A percentile compares a stretch with the other conserved stretches of the same genome.
These are phyloP conservation scores for Plantago coronopus DNA, from an alignment of 305 asterid species.

Conservation along the genomic window DNA sequence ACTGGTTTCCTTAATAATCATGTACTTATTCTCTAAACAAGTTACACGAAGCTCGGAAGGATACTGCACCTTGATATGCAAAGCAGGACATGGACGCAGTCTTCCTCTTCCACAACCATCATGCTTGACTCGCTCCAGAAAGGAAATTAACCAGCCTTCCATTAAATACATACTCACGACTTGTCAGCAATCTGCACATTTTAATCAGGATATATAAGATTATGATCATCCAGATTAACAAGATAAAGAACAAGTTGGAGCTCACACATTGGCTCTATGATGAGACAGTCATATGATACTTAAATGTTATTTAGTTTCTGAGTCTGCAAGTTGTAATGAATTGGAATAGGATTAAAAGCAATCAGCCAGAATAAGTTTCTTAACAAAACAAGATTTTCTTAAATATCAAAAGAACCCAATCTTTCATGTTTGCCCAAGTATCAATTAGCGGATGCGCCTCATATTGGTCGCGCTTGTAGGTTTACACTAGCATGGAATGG, in stretches of 20 bases:
- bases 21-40: neutral
- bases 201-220: constrained; percentile 12
- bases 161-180: constrained; percentile 9
- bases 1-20: neutral
- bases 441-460: neutral
- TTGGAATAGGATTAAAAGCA: too few relatives aligned
- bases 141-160: neutral
- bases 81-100: neutral
- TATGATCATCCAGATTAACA: neutral
- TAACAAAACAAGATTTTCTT: too few relatives aligned
- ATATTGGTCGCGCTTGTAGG: too few relatives aligned
- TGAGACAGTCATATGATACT: neutral
- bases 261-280: neutral
- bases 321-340: neutral
- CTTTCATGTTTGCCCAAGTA: neutral
- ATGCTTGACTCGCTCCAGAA: neutral
- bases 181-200: constrained; percentile 35
- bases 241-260: neutral
- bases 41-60: neutral
- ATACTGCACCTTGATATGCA: neutral
- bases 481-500: too few relatives aligned
- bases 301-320: neutral
- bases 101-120: neutral
- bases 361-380: too few relatives aligned
- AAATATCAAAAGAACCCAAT: too few relatives aligned